Evolutionary conservation across 805 yeast genomes (phyloP).

Genomic region (Wickerhamomyces canadensis): DNA sequence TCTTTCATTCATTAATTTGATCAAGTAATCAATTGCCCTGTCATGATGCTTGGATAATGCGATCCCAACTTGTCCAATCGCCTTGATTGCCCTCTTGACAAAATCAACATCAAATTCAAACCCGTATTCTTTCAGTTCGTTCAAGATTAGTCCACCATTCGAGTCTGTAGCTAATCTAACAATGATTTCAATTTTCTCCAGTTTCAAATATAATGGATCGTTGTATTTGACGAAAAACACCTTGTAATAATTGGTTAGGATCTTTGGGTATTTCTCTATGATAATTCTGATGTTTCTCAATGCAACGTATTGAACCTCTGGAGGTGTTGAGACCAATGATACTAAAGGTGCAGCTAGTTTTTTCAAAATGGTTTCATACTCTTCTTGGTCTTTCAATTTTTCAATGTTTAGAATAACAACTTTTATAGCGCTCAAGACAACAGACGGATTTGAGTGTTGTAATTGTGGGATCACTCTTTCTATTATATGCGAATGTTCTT

Average conservation of each 20-base stretch:
- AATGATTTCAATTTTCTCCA: constrained; percentile 72
- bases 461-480: constrained; percentile 91
- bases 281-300: constrained; percentile 85
- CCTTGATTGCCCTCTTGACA: constrained; percentile 58
- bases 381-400: constrained; percentile 31
- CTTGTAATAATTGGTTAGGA: constrained; percentile 72
- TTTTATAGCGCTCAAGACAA: constrained; percentile 80
- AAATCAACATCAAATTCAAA: constrained; percentile 82
- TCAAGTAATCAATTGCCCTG: constrained; percentile 55
- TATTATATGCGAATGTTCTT: constrained; percentile 78
- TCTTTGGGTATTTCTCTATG: constrained; percentile 79
- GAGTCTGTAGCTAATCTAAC: constrained; percentile 59
- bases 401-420: constrained; percentile 69
- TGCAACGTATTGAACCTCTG: constrained; percentile 93
- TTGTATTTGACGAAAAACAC: constrained; percentile 87
- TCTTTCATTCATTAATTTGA: constrained; percentile 55
- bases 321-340: constrained; percentile 79
- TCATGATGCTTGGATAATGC: constrained; percentile 46
- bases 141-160: constrained; percentile 53
- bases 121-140: constrained; percentile 74
- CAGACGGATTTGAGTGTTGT: constrained; percentile 96
- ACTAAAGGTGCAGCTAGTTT: constrained; percentile 83
- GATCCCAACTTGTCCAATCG: constrained; percentile 69
- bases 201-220: constrained; percentile 73
- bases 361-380: constrained; percentile 44